Conservation (phyloP, 73 alveolate species). For the Uronychia binucleata region DNA sequence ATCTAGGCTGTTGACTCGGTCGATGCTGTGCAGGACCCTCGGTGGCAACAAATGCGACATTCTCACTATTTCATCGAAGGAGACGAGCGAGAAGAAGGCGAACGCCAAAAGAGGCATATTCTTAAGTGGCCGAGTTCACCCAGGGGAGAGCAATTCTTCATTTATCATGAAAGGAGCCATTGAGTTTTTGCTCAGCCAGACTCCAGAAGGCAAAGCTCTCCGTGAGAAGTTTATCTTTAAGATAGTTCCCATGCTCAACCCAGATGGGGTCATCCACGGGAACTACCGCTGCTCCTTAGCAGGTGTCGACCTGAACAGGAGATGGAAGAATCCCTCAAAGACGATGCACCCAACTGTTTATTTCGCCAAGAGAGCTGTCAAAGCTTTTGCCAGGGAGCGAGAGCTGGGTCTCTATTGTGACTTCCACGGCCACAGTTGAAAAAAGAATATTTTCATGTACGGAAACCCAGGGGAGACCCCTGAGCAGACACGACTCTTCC, state of each 20-base stretch:
- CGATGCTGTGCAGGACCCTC: conserved; percentile 75
- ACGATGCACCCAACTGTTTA: conserved; percentile 86
- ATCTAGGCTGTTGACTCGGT: conserved; percentile 42
- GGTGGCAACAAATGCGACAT: conserved; percentile 84
- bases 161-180: conserved; percentile 86
- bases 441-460: conserved; percentile 61
- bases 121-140: conserved; percentile 85
- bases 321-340: conserved; percentile 90
- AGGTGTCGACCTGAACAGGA: conserved; percentile 93
- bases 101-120: conserved; percentile 46
- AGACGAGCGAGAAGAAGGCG: conserved; percentile 22
- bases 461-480: conserved; percentile 68
- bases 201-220: conserved; percentile 75
- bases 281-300: conserved; percentile 82
- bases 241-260: conserved; percentile 90
- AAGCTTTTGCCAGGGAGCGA: conserved; percentile 59
- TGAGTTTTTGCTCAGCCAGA: conserved; percentile 76
- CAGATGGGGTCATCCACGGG: conserved; percentile 93
- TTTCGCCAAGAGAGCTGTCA: conserved; percentile 51
- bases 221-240: conserved; percentile 83
- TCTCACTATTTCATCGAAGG: conserved; percentile 55
- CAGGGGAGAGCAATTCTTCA: conserved; percentile 92
- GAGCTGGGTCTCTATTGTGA: conserved; percentile 75
- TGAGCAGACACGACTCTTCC: conserved; percentile 81
- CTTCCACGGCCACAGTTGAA: conserved; percentile 82